Conservation (phyloP, 495 filamentous ascomycete genomes). For the Staphylotrichum longicolle region DNA sequence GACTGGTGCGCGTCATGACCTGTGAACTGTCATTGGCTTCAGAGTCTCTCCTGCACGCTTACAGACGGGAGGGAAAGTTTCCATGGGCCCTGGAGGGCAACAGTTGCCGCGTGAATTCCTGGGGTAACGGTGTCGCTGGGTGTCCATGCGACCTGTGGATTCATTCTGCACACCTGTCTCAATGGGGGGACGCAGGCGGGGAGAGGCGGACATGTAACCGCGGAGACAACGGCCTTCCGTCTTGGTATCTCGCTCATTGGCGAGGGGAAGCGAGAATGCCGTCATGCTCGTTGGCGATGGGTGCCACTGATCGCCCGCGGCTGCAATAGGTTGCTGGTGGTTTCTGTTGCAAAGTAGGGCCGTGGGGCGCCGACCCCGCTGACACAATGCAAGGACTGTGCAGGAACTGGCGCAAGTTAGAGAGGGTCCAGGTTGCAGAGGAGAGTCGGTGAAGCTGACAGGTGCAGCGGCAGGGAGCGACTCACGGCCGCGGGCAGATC, state of each 20-base stretch:
- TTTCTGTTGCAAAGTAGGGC: not conserved
- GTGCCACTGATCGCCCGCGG: not conserved
- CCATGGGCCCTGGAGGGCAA: no score
- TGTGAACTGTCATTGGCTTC: no score
- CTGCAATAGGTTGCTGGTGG: not conserved
- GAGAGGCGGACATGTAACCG: no score
- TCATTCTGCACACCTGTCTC: no score
- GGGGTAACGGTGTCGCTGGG: no score
- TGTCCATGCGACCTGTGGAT: no score
- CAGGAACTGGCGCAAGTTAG: constrained; percentile 5
- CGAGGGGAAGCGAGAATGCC: not conserved
- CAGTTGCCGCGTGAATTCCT: no score
- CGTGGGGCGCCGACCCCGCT: not conserved
- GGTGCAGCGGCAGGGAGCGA: constrained; percentile 5
- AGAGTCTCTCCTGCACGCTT: no score
- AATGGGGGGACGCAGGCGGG: no score
- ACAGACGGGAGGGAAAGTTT: no score
- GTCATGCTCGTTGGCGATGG: not conserved
- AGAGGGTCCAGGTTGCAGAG: not conserved
- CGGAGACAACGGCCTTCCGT: not conserved
- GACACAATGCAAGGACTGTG: constrained; percentile 16
- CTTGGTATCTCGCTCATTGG: constrained; percentile 3
- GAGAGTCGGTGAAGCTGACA: constrained; percentile 29
- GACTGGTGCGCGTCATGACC: no score
- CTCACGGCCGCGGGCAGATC: not conserved